phyloP scores from a whole-genome alignment of 768 basidiomycete genomes.

The Xerocomus potaroensis region DNA sequence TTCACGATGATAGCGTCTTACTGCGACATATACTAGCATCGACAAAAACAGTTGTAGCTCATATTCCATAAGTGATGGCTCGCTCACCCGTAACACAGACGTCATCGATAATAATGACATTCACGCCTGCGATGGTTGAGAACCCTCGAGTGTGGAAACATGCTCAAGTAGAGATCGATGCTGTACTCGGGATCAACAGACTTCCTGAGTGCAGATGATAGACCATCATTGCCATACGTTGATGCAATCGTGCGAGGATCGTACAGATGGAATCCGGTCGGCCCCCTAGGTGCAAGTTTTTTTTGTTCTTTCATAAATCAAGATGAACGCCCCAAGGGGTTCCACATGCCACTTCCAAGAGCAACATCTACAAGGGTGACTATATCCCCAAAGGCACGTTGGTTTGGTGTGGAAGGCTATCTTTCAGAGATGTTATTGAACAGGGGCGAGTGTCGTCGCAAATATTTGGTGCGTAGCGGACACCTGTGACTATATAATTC shows the following conservation, averaged over 20 bases:
- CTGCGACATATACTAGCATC: neutral
- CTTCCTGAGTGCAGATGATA: conserved; percentile 17
- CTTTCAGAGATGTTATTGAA: neutral
- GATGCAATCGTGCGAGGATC: conserved; percentile 15
- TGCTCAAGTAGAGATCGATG: conserved; percentile 10
- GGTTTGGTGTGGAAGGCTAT: neutral
- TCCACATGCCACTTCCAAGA: conserved; percentile 8
- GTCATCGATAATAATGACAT: neutral
- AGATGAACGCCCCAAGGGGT: neutral
- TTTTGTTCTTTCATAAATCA: neutral
- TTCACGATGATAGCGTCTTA: neutral
- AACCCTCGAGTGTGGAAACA: conserved; percentile 10
- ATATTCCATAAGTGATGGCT: too few species aligned
- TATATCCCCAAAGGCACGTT: conserved; percentile 18
- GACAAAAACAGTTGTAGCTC: conserved; percentile 7
- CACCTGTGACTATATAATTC: too few species aligned
- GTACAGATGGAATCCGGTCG: conserved; percentile 12
- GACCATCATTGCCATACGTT: conserved; percentile 14
- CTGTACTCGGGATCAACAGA: conserved; percentile 1
- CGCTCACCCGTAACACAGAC: conserved; percentile 4
- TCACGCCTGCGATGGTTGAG: conserved; percentile 12
- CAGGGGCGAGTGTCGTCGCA: neutral
- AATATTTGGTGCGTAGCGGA: neutral
- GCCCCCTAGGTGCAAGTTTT: conserved; percentile 8
- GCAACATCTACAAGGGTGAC: conserved; percentile 11